Conservation (phyloP, 1,284 basidiomycete species). For the Ceratobasidium sp. region DNA sequence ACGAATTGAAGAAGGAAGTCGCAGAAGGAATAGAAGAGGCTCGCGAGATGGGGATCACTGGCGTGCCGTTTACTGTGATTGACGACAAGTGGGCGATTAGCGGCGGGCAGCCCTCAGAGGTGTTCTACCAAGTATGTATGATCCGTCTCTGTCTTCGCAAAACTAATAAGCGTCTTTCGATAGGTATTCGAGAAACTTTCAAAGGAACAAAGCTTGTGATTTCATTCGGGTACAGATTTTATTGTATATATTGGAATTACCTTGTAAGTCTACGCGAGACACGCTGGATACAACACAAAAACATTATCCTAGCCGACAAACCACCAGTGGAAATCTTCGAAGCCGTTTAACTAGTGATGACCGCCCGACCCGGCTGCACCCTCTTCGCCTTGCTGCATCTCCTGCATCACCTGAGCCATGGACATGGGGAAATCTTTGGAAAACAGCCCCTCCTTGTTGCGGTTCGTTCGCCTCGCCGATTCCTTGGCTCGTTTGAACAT, state of each 20-base stretch:
- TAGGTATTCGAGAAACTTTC: slow-evolving; percentile 42
- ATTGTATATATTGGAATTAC: slow-evolving; percentile 7
- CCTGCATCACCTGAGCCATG: slow-evolving; percentile 19
- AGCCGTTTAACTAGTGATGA: neutral
- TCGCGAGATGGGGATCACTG: slow-evolving; percentile 76
- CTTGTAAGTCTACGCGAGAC: neutral
- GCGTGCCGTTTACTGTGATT: slow-evolving; percentile 84
- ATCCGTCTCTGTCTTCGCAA: neutral
- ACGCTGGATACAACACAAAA: neutral
- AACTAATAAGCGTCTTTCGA: neutral
- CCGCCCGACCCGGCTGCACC: slow-evolving; percentile 1
- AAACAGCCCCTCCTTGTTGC: slow-evolving; percentile 18
- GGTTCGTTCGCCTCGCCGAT: slow-evolving; percentile 13
- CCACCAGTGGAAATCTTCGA: too few relatives aligned
- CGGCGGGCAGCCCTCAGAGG: slow-evolving; percentile 78
- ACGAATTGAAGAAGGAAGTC: slow-evolving; percentile 76
- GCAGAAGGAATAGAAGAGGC: slow-evolving; percentile 75
- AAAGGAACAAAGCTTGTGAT: slow-evolving; percentile 37
- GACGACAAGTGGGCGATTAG: slow-evolving; percentile 83
- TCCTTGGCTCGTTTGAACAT: slow-evolving; percentile 20
- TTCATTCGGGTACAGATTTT: neutral
- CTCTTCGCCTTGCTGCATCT: slow-evolving; percentile 19
- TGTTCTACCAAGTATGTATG: slow-evolving; percentile 72
- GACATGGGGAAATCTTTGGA: slow-evolving; percentile 28
- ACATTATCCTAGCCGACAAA: neutral